phyloP scores from a whole-genome alignment of 192 early-diverging fungal genomes.

The Podila verticillata region DNA sequence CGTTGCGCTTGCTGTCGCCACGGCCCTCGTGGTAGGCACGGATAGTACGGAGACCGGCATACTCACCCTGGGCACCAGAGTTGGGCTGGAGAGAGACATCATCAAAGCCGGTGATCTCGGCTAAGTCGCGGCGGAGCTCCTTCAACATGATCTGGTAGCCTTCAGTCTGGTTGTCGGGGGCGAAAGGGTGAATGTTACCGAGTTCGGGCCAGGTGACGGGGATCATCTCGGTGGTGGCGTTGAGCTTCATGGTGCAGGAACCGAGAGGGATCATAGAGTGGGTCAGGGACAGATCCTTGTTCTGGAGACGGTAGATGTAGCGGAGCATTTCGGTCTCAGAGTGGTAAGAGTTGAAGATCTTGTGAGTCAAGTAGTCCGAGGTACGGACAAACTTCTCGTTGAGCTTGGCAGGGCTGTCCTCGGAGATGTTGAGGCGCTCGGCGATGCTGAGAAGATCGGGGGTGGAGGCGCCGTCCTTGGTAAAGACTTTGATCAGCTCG shows the following conservation, averaged over 20 bases:
- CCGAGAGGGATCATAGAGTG: slow-evolving; percentile 99
- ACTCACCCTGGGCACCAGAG: slow-evolving; percentile 99
- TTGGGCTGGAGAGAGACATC: slow-evolving; percentile 96
- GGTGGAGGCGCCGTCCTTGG: slow-evolving; percentile 64
- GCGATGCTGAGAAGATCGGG: slow-evolving; percentile 54
- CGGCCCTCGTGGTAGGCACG: slow-evolving; percentile 89
- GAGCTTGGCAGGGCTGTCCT: slow-evolving; percentile 60
- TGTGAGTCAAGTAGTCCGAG: slow-evolving; percentile 84
- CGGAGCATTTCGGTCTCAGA: slow-evolving; percentile 99
- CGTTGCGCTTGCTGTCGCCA: slow-evolving; percentile 86
- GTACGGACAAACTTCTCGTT: slow-evolving; percentile 76
- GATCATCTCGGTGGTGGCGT: slow-evolving; percentile 99
- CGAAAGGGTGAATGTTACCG: slow-evolving; percentile 95
- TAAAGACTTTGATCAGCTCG: slow-evolving; percentile 83
- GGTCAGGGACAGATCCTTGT: slow-evolving; percentile 97
- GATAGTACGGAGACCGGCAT: slow-evolving; percentile 95
- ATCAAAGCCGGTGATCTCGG: slow-evolving; percentile 94
- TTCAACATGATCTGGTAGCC: slow-evolving; percentile 91
- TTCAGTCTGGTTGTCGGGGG: slow-evolving; percentile 91
- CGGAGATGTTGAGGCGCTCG: slow-evolving; percentile 62
- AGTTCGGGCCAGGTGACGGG: slow-evolving; percentile 99
- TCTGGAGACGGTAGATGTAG: slow-evolving; percentile 94
- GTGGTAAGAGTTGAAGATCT: slow-evolving; percentile 95
- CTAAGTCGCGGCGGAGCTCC: slow-evolving; percentile 90
- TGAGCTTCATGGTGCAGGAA: slow-evolving; percentile 99